phyloP scores from a whole-genome alignment of 2,329 filamentous ascomycete genomes.

The Diaporthe humulicola region DNA sequence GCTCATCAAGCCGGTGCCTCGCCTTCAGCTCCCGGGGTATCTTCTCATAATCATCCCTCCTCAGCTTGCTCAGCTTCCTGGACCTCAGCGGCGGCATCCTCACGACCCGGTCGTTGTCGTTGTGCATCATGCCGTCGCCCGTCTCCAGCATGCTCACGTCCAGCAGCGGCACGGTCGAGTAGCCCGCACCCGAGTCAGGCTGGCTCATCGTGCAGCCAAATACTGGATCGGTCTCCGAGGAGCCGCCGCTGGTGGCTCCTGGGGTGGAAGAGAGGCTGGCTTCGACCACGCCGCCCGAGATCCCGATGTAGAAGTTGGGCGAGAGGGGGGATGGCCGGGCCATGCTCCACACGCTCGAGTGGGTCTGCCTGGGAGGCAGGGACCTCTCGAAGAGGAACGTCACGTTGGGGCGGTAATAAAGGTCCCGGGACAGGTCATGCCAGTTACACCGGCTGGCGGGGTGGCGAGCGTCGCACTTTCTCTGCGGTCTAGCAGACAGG shows the following conservation, averaged over 20 bases:
- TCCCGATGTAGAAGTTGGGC: slow-evolving; percentile 63
- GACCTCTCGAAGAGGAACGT: slow-evolving; percentile 58
- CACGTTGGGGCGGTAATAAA: slow-evolving; percentile 64
- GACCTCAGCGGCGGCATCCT: slow-evolving; percentile 42
- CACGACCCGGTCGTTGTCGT: slow-evolving; percentile 40
- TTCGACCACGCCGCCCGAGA: slow-evolving; percentile 62
- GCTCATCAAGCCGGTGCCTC: slow-evolving; percentile 45
- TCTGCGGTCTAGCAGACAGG: slow-evolving; percentile 30
- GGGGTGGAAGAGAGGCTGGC: slow-evolving; percentile 49
- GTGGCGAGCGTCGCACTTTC: slow-evolving; percentile 52
- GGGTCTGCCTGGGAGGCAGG: slow-evolving; percentile 41
- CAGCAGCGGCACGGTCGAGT: slow-evolving; percentile 42
- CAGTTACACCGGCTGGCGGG: slow-evolving; percentile 57
- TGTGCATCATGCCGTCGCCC: slow-evolving; percentile 44
- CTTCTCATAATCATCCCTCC: slow-evolving; percentile 6
- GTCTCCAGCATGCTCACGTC: slow-evolving; percentile 45
- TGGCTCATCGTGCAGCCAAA: slow-evolving; percentile 33
- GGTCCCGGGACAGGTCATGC: slow-evolving; percentile 58
- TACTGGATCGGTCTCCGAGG: slow-evolving; percentile 31
- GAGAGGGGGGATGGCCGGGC: slow-evolving; percentile 61
- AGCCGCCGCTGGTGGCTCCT: neutral
- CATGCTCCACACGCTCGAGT: slow-evolving; percentile 58
- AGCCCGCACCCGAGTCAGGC: slow-evolving; percentile 38
- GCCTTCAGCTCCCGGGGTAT: slow-evolving; percentile 28
- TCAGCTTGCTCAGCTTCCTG: slow-evolving; percentile 33